These are phyloP conservation scores for Gaultheria prostrata DNA, from an alignment of 148 eudicot species.

Conservation along the genomic window DNA sequence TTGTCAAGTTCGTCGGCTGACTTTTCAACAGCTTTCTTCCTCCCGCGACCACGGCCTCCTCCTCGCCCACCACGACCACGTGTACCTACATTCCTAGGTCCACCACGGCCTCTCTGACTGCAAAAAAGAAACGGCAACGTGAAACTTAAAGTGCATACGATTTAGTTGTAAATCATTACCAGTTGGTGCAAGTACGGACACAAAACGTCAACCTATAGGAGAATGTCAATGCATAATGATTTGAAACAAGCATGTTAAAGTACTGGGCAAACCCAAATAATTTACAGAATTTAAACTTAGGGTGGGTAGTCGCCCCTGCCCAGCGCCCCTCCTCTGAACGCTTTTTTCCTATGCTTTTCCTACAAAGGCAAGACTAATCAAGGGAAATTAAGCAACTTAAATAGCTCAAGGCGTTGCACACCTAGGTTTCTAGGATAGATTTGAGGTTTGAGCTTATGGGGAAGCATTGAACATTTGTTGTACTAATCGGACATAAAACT, in stretches of 20 bases:
- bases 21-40: constrained; percentile 45
- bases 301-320: background rate
- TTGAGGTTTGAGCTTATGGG: too few species aligned
- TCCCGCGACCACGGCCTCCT: constrained; percentile 49
- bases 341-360: background rate
- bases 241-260: background rate
- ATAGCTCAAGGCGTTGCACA: background rate
- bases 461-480: too few species aligned
- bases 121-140: background rate
- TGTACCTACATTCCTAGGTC: constrained; percentile 40
- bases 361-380: background rate
- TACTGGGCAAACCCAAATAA: background rate
- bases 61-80: constrained; percentile 46
- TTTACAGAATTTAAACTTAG: background rate
- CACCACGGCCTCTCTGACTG: constrained; percentile 59
- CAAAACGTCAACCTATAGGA: background rate
- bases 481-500: background rate
- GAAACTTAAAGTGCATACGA: background rate
- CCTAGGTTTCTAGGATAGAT: background rate
- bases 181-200: background rate
- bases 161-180: background rate
- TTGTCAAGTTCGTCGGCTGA: constrained; percentile 89
- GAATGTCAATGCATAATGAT: background rate
- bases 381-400: background rate
- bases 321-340: background rate